Conservation (phyloP, 179 eudicot species). For the Patellifolia procumbens region DNA sequence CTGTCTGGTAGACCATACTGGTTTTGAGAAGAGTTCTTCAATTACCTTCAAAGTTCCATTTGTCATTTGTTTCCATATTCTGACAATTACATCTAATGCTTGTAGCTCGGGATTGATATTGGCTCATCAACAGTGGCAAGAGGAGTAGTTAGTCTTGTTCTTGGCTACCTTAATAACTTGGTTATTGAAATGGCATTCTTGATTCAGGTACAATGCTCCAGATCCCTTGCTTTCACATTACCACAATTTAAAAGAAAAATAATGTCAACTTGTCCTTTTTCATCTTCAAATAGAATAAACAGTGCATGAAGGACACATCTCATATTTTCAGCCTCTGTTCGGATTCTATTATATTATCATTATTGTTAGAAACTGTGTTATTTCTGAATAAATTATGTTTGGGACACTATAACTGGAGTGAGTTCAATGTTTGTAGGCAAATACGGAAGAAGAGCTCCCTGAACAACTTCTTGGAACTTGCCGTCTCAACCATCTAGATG, state of each 20-base stretch:
- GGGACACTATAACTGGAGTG: not conserved
- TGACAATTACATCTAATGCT: not conserved
- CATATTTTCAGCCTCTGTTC: too few relatives aligned
- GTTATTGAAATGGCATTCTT: constrained; percentile 79
- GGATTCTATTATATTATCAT: not conserved
- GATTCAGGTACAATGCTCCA: constrained; percentile 58
- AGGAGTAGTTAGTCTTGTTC: constrained; percentile 75
- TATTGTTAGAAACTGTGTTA: not conserved
- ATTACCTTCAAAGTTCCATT: too few relatives aligned
- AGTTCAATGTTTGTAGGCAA: constrained; percentile 43
- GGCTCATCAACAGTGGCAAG: constrained; percentile 88
- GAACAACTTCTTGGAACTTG: constrained; percentile 74
- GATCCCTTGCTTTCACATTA: not conserved
- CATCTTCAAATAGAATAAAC: not conserved
- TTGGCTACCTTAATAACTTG: constrained; percentile 78
- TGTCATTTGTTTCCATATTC: not conserved
- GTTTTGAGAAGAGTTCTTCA: not conserved
- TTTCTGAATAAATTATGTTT: not conserved
- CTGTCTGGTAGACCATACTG: not conserved
- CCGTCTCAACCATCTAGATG: constrained; percentile 66
- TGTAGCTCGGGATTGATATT: constrained; percentile 67
- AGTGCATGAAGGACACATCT: not conserved
- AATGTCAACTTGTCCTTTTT: not conserved
- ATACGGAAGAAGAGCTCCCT: constrained; percentile 72
- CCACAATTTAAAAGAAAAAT: not conserved